Evolutionary conservation across 2,329 filamentous ascomycete species (phyloP).

Genomic region (Sarocladium strictum): DNA sequence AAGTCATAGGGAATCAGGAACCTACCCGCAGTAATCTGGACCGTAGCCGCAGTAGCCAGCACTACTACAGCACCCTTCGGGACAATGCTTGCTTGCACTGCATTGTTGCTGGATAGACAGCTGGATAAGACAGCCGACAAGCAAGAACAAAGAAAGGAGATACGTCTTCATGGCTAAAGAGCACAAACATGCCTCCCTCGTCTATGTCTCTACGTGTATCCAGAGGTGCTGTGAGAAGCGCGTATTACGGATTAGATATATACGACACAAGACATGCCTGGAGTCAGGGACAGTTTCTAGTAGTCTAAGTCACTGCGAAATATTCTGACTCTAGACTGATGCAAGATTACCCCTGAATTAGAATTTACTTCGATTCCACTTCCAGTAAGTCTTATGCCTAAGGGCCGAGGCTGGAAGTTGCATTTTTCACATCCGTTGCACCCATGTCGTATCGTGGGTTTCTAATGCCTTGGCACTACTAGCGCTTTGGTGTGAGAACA

Average conservation of each 20-base stretch:
- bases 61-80: conserved; percentile 16
- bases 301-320: neutral
- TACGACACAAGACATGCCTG: neutral
- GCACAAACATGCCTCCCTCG: neutral
- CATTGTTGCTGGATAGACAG: conserved; percentile 6
- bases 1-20: neutral
- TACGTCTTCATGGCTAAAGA: neutral
- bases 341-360: too few relatives aligned
- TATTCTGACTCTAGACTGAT: neutral
- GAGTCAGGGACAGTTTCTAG: neutral
- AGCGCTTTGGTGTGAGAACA: too few relatives aligned
- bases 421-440: too few relatives aligned
- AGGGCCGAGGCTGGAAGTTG: too few relatives aligned
- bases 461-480: too few relatives aligned
- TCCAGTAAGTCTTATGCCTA: too few relatives aligned
- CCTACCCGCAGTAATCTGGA: conserved; percentile 11
- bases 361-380: too few relatives aligned
- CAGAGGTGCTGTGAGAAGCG: neutral
- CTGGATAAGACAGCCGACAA: neutral
- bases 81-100: conserved; percentile 14
- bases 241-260: neutral
- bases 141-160: neutral
- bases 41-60: conserved; percentile 21
- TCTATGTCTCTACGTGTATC: neutral
- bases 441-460: too few relatives aligned